Evolutionary conservation across 768 basidiomycete genomes (phyloP).

Genomic region (Lactarius sanguifluus): DNA sequence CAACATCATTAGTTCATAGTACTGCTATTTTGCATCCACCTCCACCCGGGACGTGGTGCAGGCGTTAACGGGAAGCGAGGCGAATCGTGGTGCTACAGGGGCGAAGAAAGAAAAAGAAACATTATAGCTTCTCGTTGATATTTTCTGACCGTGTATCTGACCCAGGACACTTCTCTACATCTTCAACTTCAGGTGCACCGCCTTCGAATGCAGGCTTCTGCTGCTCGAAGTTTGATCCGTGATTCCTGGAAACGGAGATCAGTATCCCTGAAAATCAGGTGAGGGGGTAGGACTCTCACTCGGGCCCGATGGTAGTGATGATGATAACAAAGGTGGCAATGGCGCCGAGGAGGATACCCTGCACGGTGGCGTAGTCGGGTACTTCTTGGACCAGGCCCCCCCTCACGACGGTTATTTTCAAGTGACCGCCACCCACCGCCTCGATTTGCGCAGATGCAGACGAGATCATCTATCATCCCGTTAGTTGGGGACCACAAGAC

Average conservation of each 20-base stretch:
- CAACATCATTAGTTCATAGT: no score
- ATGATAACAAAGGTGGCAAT: slow-evolving; percentile 77
- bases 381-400: slow-evolving; percentile 33
- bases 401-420: slow-evolving; percentile 37
- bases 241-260: slow-evolving; percentile 32
- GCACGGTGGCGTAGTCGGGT: slow-evolving; percentile 57
- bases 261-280: neutral
- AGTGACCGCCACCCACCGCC: slow-evolving; percentile 44
- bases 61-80: neutral
- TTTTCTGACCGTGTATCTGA: neutral
- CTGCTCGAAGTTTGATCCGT: slow-evolving; percentile 71
- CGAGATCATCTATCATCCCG: slow-evolving; percentile 41
- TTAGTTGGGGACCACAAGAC: neutral
- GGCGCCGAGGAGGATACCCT: slow-evolving; percentile 84
- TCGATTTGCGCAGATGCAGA: slow-evolving; percentile 51
- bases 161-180: neutral
- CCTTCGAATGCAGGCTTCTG: slow-evolving; percentile 77
- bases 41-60: no score
- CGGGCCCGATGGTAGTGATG: slow-evolving; percentile 76
- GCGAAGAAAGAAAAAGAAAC: neutral
- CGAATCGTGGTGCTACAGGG: neutral
- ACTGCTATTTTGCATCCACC: neutral
- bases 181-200: slow-evolving; percentile 38
- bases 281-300: slow-evolving; percentile 48
- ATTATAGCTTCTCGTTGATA: slow-evolving; percentile 9